Evolutionary conservation across 331 rosid species (phyloP).

Genomic region (Malus hybrid): DNA sequence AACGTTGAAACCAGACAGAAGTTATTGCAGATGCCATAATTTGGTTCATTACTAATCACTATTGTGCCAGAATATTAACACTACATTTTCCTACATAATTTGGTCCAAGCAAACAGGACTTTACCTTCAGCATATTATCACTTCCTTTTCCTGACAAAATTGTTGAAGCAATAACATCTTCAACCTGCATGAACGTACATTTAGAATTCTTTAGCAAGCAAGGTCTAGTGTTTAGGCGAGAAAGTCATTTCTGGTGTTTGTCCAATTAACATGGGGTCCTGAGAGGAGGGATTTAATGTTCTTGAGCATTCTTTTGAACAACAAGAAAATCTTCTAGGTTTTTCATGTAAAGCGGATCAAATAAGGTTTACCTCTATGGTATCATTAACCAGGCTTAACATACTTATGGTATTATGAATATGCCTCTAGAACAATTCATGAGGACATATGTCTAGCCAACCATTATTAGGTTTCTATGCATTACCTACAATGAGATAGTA

Average conservation of each 20-base stretch:
- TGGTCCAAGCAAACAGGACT: constrained; percentile 1
- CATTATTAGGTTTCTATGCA: background rate
- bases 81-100: background rate
- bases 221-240: background rate
- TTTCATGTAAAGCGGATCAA: background rate
- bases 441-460: constrained; percentile 4
- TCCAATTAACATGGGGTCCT: background rate
- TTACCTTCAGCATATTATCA: background rate
- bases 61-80: background rate
- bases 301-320: background rate
- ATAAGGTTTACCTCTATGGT: background rate
- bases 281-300: background rate
- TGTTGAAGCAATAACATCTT: constrained; percentile 61
- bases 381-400: background rate
- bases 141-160: constrained; percentile 59
- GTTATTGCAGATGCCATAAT: background rate
- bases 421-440: background rate
- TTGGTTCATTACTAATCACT: background rate
- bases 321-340: background rate
- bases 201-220: constrained; percentile 8
- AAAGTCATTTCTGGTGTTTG: background rate
- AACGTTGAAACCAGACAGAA: constrained; percentile 28
- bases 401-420: background rate
- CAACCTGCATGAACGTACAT: constrained; percentile 50
- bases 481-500: background rate